Base-by-base conservation (phyloP, 208 protist genomes). In the Leptomonas pyrrhocoris region DNA sequence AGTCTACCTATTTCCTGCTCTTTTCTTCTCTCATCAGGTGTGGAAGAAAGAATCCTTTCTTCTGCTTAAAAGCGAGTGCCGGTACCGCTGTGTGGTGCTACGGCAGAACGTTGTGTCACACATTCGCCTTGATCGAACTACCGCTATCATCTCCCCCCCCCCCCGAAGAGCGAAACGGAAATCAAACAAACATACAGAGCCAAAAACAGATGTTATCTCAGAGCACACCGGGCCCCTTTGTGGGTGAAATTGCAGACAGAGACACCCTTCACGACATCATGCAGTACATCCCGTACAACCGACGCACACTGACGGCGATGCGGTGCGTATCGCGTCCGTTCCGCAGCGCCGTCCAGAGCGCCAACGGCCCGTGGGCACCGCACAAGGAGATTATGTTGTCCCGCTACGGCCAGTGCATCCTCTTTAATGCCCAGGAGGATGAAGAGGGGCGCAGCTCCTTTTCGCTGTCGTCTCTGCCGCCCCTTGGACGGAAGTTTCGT, bases 241-340 rank as follows among this genome's bases (percentile, higher is more conserved):
- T 81, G 46, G 86, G 89, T 7, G 78, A 86, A 21, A 74, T 92
- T 40, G 78, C 90, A n/a, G 81, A 75, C 68, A 68, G 63, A 38
- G 79, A 79, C 2, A 74, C 80, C 25, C 55, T 94, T 18, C 84
- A 90, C 60, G 80, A 92, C 43, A 72, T 92, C 18, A 89, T 94
- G 89, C 71, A 74, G 62, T 94, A 85, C 69, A 85, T 94, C 13
- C 89, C 89, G n/a, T 92, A 87, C 60, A 94, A 94, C 57, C 77
- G 89, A n/a, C 89, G 89, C 56, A 94, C 89, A 5, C 79, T 94
- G 43, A 89, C 83, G 1, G 38, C 86, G 19, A 77, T 94, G 84
- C 89, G 89, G 1, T 94, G 89, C 61, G 86, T 94, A 0, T 90
- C 89, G 27, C 83, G 86, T 49, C 84, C 85, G 0, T 94, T 89